Evolutionary conservation across 805 yeast species (phyloP).

Genomic region (Ogataea paraovalis): DNA sequence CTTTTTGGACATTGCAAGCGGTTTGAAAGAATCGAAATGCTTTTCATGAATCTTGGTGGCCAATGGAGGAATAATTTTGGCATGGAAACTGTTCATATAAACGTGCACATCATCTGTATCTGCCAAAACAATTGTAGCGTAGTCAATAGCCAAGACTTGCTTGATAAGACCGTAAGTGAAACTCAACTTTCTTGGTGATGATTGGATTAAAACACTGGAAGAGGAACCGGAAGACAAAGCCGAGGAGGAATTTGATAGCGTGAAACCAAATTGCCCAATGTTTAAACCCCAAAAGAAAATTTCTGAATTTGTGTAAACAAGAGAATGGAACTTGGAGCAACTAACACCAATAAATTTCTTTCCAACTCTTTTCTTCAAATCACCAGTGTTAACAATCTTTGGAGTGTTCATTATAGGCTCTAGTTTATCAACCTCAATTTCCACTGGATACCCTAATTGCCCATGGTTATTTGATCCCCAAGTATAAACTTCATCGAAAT

Average conservation of each 20-base stretch:
- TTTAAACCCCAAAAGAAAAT: slow-evolving; percentile 74
- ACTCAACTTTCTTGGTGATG: slow-evolving; percentile 25
- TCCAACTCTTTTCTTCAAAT: slow-evolving; percentile 32
- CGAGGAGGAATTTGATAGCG: slow-evolving; percentile 12
- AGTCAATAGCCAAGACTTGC: slow-evolving; percentile 60
- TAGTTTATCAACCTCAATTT: slow-evolving; percentile 17
- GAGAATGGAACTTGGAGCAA: slow-evolving; percentile 68
- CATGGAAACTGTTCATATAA: slow-evolving; percentile 53
- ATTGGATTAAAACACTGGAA: slow-evolving; percentile 11
- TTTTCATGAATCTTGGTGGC: slow-evolving; percentile 33
- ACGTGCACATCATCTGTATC: slow-evolving; percentile 58
- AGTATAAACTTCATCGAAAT: slow-evolving; percentile 51
- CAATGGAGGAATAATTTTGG: slow-evolving; percentile 38
- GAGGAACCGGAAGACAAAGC: slow-evolving; percentile 16
- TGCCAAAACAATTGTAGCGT: slow-evolving; percentile 63
- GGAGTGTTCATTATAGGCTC: slow-evolving; percentile 35
- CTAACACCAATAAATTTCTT: slow-evolving; percentile 40
- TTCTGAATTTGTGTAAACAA: slow-evolving; percentile 48
- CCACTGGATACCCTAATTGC: slow-evolving; percentile 59
- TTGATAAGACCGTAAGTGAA: slow-evolving; percentile 47
- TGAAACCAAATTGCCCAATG: slow-evolving; percentile 74
- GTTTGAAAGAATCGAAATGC: slow-evolving; percentile 53
- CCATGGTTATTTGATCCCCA: slow-evolving; percentile 76
- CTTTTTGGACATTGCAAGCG: slow-evolving; percentile 43
- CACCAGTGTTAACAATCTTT: slow-evolving; percentile 37